Evolutionary conservation across 2,329 filamentous ascomycete genomes (phyloP), one percentile per base, ranked within the genome.

Genomic region (Ophiosphaerella narmari): DNA sequence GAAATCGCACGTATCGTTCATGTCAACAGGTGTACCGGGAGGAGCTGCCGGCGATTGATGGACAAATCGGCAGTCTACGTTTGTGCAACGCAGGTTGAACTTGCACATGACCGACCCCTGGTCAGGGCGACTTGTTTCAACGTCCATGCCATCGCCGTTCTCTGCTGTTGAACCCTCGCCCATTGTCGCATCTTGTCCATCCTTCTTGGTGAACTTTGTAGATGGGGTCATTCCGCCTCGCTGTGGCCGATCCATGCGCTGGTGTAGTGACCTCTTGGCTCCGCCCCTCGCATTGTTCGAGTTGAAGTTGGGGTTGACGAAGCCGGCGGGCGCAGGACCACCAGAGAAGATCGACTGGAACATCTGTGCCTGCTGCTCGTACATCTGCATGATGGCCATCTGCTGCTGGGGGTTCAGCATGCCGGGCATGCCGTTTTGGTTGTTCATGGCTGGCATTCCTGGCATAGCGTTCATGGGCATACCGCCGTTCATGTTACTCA

Each of bases 31-130:
- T 2, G 83, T 84, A 24, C 88, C 89, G 2, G 88, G 87, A 3
- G 90, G 88, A 29, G 93, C 92, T 2, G 89, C 91, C 2, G 94
- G 91, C 13, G 92, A 96, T 76, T 97, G 93, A 68, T 99, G 94
- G 14, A 91, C 94, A 72, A 91, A 99, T 59, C 87, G 88, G 77
- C 94, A 99, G 54, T 95, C 90, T 61, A 85, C 86, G 74, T 95
- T 95, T 34, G 88, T 90, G 78, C 94, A 99, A 56, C 84, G 81
- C 46, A 94, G 79, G 76, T 97, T 97, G 79, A 86, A 99, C 66
- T 89, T 90, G 83, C 94, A 99, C 54, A 93, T 79, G 12, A 80
- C 88, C 41, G 89, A 84, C 5, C 80, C 77, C 1, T 80, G 78
- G 68, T 81, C 76, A 78, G 85, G 68, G 74, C 82, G 74, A 79